Evolutionary conservation across 805 yeast species (phyloP), one percentile per base, ranked within the genome.

Genomic region (Ogataea haglerorum): DNA sequence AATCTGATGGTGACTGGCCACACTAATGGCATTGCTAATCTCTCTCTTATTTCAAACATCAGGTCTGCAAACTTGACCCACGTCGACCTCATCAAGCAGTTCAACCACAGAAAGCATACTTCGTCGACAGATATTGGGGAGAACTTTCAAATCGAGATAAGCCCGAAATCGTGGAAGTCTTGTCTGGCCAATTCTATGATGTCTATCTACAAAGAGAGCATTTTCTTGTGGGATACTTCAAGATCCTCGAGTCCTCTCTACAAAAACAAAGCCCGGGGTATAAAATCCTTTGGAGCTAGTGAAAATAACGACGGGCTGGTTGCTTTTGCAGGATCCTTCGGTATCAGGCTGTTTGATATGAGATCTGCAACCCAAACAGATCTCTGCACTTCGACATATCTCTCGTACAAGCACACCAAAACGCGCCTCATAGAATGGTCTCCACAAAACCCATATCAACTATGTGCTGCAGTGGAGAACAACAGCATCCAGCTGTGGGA

Each of bases 11-110:
- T 80, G n/a, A 73, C 95, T 0, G 96, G 95, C 9, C 93, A 88
- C 57, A 74, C 72, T 37, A 76, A 78, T 43, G 96, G 96, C 2
- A 65, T 74, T 40, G 86, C 80, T 0, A 86, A 90, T 60, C 59
- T 89, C 44, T 76, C 86, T 3, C 67, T 82, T 13, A 69, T 88
- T 7, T 93, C 95, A 1, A 57, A 64, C 18, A 55, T 67, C 7
- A 66, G 64, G 5, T 41, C 44, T 21, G 22, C 48, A 2, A 71
- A 53, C 3, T 58, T 63, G 16, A 58, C 71, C 17, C 67, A 73
- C 40, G 96, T 96, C 0, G 87, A 80, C 57, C 82, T 89, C 15
- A 65, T 83, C 46, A 84, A 80, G 57, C 68, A 95, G 27, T 89
- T 82, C 66, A 86, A 86, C 60, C 96, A 89, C 64, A 67, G 73